Conservation (phyloP, 805 yeast species). For the Candida maltosa region DNA sequence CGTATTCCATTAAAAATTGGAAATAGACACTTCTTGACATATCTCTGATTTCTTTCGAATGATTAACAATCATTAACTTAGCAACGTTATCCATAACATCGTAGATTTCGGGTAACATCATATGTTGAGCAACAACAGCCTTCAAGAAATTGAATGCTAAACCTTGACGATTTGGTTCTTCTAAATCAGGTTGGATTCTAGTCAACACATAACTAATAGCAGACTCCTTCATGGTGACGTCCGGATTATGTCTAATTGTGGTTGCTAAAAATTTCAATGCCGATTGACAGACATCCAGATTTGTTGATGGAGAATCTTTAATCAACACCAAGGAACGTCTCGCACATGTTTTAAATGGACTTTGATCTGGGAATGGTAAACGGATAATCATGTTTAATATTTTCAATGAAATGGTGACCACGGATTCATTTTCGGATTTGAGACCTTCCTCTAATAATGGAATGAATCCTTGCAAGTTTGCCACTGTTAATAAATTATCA, state of each 20-base stretch:
- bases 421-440: slow-evolving; percentile 68
- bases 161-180: slow-evolving; percentile 86
- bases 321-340: slow-evolving; percentile 60
- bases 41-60: slow-evolving; percentile 75
- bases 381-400: slow-evolving; percentile 58
- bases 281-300: slow-evolving; percentile 75
- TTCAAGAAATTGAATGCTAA: slow-evolving; percentile 81
- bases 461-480: slow-evolving; percentile 67
- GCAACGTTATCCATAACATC: slow-evolving; percentile 82
- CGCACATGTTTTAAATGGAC: slow-evolving; percentile 56
- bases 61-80: slow-evolving; percentile 86
- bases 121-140: slow-evolving; percentile 69
- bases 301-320: slow-evolving; percentile 74
- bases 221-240: slow-evolving; percentile 61
- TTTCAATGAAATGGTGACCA: slow-evolving; percentile 65
- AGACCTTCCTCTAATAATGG: slow-evolving; percentile 66
- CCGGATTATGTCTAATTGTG: slow-evolving; percentile 65
- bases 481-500: slow-evolving; percentile 53
- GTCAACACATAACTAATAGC: slow-evolving; percentile 73
- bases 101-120: slow-evolving; percentile 83
- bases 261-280: slow-evolving; percentile 72
- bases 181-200: slow-evolving; percentile 78
- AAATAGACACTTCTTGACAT: slow-evolving; percentile 79
- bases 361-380: slow-evolving; percentile 57
- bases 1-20: slow-evolving; percentile 89